Evolutionary conservation across 1,284 basidiomycete species (phyloP).

Genomic region (Fomitopsis betulina): DNA sequence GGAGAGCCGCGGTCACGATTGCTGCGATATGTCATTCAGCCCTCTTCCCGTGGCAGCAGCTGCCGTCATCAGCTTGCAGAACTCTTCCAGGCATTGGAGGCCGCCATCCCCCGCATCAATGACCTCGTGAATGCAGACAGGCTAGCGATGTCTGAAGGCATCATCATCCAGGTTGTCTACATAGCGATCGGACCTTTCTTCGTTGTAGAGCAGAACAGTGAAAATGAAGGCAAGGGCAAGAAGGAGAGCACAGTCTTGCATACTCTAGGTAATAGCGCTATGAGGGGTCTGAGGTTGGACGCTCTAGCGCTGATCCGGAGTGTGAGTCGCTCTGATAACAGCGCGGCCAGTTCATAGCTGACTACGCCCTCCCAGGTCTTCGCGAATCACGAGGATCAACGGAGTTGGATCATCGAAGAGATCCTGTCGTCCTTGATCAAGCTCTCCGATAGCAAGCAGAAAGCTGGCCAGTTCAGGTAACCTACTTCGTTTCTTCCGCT

Average conservation of each 20-base stretch:
- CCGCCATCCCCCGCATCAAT: conserved; percentile 66
- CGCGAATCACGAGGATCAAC: conserved; percentile 83
- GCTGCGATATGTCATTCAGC: conserved; percentile 51
- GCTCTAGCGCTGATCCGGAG: conserved; percentile 80
- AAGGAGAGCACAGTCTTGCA: conserved; percentile 51
- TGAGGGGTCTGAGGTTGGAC: conserved; percentile 80
- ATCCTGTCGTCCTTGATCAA: conserved; percentile 87
- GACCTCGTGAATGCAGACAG: conserved; percentile 61
- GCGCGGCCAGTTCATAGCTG: not conserved
- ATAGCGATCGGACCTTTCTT: conserved; percentile 93
- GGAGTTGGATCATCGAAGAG: conserved; percentile 96
- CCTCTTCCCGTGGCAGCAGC: conserved; percentile 34
- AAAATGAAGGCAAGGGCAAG: conserved; percentile 48
- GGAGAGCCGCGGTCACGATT: conserved; percentile 38
- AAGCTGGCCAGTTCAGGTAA: conserved; percentile 82
- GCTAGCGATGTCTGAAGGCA: conserved; percentile 79
- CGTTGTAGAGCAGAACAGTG: conserved; percentile 58
- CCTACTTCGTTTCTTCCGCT: conserved; percentile 19
- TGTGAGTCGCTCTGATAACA: conserved; percentile 39
- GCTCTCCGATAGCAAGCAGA: conserved; percentile 84
- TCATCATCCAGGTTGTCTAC: conserved; percentile 89
- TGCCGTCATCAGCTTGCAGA: conserved; percentile 54
- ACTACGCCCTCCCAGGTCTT: conserved; percentile 58
- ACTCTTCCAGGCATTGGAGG: conserved; percentile 62
- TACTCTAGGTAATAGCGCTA: conserved; percentile 67